Conservation (phyloP, 805 yeast species). For the Candida montana region DNA sequence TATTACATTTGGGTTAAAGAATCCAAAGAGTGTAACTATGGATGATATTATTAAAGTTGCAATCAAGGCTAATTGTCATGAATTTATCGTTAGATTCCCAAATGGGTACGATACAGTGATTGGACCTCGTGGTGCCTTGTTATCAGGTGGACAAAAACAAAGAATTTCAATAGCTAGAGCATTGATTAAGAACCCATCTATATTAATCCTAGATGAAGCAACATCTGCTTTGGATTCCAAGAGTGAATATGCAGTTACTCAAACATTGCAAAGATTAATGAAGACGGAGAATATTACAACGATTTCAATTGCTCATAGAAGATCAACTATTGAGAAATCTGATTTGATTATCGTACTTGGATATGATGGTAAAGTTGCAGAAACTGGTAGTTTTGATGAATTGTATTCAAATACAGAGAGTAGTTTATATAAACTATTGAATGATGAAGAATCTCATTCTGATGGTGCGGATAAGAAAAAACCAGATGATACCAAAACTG, state of each 20-base stretch:
- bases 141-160: constrained; percentile 95
- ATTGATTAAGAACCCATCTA: constrained; percentile 64
- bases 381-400: constrained; percentile 58
- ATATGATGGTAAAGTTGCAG: constrained; percentile 74
- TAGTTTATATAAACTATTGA: constrained; percentile 32
- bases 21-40: constrained; percentile 40
- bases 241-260: constrained; percentile 72
- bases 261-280: constrained; percentile 62
- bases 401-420: constrained; percentile 43
- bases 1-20: constrained; percentile 56
- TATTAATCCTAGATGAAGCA: constrained; percentile 78
- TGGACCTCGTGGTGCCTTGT: constrained; percentile 57
- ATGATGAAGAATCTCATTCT: constrained; percentile 26
- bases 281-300: constrained; percentile 61
- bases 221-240: constrained; percentile 82
- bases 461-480: constrained; percentile 7
- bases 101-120: constrained; percentile 61
- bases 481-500: constrained; percentile 7
- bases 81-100: constrained; percentile 56
- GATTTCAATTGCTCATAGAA: constrained; percentile 88
- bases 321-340: constrained; percentile 85
- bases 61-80: constrained; percentile 48
- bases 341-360: constrained; percentile 81
- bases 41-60: constrained; percentile 42
- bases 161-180: constrained; percentile 86